These are phyloP conservation scores for Closterium sp. DNA, from an alignment of 139 green algal species.

Conservation along the genomic window DNA sequence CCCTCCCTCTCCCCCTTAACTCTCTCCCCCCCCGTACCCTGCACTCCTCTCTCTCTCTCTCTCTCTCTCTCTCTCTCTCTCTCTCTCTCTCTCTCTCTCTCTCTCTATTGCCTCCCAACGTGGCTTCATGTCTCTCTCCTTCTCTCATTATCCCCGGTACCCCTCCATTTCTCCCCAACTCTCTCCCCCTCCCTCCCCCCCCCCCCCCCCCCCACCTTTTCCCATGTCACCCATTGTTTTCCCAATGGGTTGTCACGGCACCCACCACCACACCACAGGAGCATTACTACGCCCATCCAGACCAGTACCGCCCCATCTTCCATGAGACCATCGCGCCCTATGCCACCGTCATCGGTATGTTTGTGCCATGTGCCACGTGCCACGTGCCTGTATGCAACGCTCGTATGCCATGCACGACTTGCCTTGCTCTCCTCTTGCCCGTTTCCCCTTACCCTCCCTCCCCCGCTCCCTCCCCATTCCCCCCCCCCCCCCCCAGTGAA, in stretches of 20 bases:
- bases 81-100: too few species aligned
- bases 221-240: not conserved
- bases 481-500: conserved; percentile 8
- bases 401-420: not conserved
- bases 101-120: too few species aligned
- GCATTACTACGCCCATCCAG: conserved; percentile 31
- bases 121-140: too few species aligned
- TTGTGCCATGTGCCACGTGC: not conserved
- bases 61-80: too few species aligned
- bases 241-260: too few species aligned
- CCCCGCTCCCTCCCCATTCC: not conserved
- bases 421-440: not conserved
- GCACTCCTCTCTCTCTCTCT: too few species aligned
- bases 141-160: not conserved
- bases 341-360: conserved; percentile 32
- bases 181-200: too few species aligned
- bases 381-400: not conserved
- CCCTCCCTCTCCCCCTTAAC: too few species aligned
- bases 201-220: too few species aligned
- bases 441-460: not conserved
- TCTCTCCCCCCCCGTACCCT: too few species aligned
- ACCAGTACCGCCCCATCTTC: conserved; percentile 36
- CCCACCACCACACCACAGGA: too few species aligned
- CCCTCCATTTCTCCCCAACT: not conserved
- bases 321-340: conserved; percentile 39